Evolutionary conservation across 2,329 filamentous ascomycete genomes (phyloP).

Genomic region (Diplodia sapinea): DNA sequence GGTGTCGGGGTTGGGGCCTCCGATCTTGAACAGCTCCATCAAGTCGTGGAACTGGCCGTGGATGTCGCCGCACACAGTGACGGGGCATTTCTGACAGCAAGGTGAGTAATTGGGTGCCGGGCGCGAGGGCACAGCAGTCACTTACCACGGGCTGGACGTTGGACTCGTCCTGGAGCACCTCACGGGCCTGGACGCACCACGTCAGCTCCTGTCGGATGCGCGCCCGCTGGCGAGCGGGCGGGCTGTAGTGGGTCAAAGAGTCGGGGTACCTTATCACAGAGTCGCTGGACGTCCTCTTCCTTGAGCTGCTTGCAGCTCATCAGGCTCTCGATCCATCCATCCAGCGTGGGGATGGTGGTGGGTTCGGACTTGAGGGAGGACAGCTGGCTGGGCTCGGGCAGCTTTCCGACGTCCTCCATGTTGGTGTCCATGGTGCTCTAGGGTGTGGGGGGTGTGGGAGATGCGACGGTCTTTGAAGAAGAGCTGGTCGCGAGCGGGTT

Average conservation of each 20-base stretch:
- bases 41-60: slow-evolving; percentile 98
- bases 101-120: slow-evolving; percentile 35
- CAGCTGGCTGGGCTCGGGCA: slow-evolving; percentile 77
- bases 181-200: slow-evolving; percentile 71
- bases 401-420: slow-evolving; percentile 92
- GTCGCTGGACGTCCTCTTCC: slow-evolving; percentile 90
- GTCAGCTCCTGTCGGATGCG: slow-evolving; percentile 24
- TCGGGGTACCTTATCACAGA: slow-evolving; percentile 86
- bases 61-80: slow-evolving; percentile 98
- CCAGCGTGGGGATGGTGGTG: slow-evolving; percentile 86
- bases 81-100: slow-evolving; percentile 79
- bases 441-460: slow-evolving; percentile 36
- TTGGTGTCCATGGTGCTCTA: slow-evolving; percentile 83
- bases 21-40: slow-evolving; percentile 99
- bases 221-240: not conserved
- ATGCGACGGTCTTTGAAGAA: slow-evolving; percentile 37
- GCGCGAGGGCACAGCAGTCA: slow-evolving; percentile 32
- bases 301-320: slow-evolving; percentile 99
- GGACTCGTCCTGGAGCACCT: slow-evolving; percentile 95
- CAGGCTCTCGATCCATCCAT: slow-evolving; percentile 97
- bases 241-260: not conserved
- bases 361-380: slow-evolving; percentile 74
- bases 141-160: slow-evolving; percentile 98
- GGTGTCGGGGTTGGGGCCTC: slow-evolving; percentile 95
- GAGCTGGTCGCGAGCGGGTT: slow-evolving; percentile 42